Evolutionary conservation across 2,329 filamentous ascomycete genomes (phyloP).

Genomic region (Botrytis deweyae): DNA sequence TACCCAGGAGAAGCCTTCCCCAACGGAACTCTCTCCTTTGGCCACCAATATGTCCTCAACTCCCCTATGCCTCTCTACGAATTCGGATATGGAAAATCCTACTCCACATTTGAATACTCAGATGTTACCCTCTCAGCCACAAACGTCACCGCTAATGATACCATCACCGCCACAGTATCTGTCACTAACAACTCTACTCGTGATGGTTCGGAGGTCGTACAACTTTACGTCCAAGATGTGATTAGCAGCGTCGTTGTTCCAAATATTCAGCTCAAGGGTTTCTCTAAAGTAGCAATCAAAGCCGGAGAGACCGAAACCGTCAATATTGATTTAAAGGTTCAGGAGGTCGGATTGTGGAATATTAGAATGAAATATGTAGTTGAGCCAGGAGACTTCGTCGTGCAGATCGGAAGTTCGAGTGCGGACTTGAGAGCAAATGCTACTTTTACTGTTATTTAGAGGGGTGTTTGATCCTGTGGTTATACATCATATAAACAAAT

Average conservation of each 20-base stretch:
- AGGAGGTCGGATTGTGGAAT: conserved; percentile 72
- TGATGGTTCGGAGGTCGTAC: conserved; percentile 54
- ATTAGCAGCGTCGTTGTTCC: conserved; percentile 63
- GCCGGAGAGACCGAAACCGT: conserved; percentile 55
- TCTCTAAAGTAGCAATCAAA: conserved; percentile 63
- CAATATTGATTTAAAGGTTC: conserved; percentile 58
- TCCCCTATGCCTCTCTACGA: conserved; percentile 74
- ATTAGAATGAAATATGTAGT: conserved; percentile 70
- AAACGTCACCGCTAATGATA: conserved; percentile 43
- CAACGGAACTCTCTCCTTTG: conserved; percentile 70
- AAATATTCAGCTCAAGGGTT: conserved; percentile 64
- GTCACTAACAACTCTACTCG: conserved; percentile 60
- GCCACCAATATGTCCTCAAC: conserved; percentile 86
- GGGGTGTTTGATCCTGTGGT: background rate
- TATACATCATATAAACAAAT: background rate
- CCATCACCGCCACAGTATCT: conserved; percentile 52
- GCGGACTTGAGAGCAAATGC: conserved; percentile 55
- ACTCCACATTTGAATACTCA: conserved; percentile 59
- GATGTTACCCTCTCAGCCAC: conserved; percentile 46
- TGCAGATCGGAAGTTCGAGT: conserved; percentile 62
- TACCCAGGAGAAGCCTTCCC: conserved; percentile 71
- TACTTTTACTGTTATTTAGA: conserved; percentile 51
- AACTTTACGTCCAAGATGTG: conserved; percentile 55
- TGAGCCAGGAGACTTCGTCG: conserved; percentile 66
- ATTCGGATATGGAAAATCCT: conserved; percentile 80